Base-by-base conservation (phyloP, 192 early-diverging fungal genomes). In the Coemansia sp. region DNA sequence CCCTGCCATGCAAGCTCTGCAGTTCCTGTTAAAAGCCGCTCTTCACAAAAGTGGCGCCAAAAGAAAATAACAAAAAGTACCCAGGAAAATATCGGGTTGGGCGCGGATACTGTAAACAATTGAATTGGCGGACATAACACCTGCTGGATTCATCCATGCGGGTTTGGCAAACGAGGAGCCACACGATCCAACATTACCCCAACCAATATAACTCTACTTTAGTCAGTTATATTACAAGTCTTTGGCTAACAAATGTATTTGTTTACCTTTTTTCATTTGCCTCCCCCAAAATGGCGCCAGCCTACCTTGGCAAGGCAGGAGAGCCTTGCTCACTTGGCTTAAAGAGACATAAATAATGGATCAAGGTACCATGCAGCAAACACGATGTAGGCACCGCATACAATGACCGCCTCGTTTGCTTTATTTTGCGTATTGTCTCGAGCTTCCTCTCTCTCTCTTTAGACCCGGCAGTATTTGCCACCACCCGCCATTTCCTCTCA, bases 121-220 rank as follows among this genome's bases (percentile, higher is more conserved):
- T 32, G 14, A 58, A 58, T 29, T 31, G 5, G 55, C 31, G 29
- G 55, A 32, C 53, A 32, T 32, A 32, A 31, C 55, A 58, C 29
- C 53, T 32, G 29, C 29, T 58, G 31, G 55, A 32, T 58, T 58
- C 55, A 58, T 58, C 27, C 55, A 58, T 58, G 55, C 55, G 55
- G 29, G 55, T 17, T 58, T 17, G 14, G 29, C 29, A 58, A 58
- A 31, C 55, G 15, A n/a, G 27, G 55, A n/a, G 19, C n/a, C 55
- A 34, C 29, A 58, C 55, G 55, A 58, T 58, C 31, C 55, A 58
- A 58, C 55, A 58, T 31, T 31, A 3, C 27, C 55, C 55, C 55
- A 58, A 58, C 55, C 55, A 58, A 32, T 15, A 58, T 39, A 61
- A 61, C 59, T 61, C 36, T 38, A 37, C 59, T 36, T 39, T 36